These are phyloP conservation scores for Strombidium stylifer DNA, from an alignment of 73 alveolate genomes.

Conservation along the genomic window DNA sequence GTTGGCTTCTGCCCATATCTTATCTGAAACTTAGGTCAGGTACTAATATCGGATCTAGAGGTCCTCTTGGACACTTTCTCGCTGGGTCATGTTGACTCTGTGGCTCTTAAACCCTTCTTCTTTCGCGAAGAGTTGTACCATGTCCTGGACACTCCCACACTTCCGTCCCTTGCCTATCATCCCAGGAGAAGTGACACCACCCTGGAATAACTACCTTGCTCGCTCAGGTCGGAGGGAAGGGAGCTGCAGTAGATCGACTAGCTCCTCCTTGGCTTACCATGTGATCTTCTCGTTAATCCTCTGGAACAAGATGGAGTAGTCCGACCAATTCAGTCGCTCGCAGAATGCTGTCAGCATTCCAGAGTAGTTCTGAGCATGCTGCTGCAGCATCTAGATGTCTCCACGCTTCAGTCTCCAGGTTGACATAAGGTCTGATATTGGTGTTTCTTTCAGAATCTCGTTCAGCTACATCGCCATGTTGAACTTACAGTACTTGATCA, in stretches of 20 bases:
- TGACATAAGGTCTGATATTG: neutral
- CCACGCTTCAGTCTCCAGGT: conserved; percentile 25
- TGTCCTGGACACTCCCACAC: conserved; percentile 28
- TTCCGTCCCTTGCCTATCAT: conserved; percentile 16
- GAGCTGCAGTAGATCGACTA: conserved; percentile 50
- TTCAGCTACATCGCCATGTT: conserved; percentile 51
- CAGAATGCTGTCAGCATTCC: conserved; percentile 63
- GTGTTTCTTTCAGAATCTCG: conserved; percentile 61
- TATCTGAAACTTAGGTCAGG: too few species aligned
- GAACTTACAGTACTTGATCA: conserved; percentile 38
- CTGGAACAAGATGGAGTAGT: conserved; percentile 44
- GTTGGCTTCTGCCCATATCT: too few species aligned
- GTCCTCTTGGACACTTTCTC: too few species aligned
- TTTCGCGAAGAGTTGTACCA: conserved; percentile 12
- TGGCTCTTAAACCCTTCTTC: conserved; percentile 40
- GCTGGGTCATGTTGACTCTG: conserved; percentile 18
- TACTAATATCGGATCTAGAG: too few species aligned
- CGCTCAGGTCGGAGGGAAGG: conserved; percentile 54
- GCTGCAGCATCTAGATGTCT: conserved; percentile 32
- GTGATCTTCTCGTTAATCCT: conserved; percentile 56
- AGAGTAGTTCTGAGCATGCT: conserved; percentile 41
- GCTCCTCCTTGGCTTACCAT: conserved; percentile 61
- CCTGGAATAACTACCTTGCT: conserved; percentile 10
- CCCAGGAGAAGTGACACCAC: neutral
- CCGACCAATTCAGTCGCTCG: conserved; percentile 63